These are phyloP conservation scores for Botrytis elliptica DNA, from an alignment of 2,329 filamentous ascomycete species.

Conservation along the genomic window DNA sequence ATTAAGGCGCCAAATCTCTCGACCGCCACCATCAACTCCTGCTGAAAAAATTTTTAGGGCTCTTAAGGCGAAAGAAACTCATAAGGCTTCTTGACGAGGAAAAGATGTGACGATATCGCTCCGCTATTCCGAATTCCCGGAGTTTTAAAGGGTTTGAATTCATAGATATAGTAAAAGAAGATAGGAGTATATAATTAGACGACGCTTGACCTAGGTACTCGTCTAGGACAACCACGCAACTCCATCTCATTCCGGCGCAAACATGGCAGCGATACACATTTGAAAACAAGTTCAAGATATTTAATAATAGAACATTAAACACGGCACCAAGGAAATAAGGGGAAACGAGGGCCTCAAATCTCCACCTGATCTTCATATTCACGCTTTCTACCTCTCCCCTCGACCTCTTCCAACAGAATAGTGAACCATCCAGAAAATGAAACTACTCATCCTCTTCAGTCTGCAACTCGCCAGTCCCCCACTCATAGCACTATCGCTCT, in stretches of 20 bases:
- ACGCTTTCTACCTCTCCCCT: neutral
- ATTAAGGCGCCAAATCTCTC: neutral
- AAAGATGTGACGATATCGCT: neutral
- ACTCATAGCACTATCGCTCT: neutral
- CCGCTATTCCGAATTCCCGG: neutral
- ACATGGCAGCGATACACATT: neutral
- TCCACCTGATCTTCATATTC: neutral
- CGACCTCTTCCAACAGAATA: neutral
- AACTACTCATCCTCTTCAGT: neutral
- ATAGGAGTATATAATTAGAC: neutral
- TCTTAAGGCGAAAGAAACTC: neutral
- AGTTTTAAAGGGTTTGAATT: neutral
- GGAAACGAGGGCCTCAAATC: neutral
- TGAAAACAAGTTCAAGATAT: neutral
- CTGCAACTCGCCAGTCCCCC: neutral
- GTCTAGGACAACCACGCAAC: neutral
- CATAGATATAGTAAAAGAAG: neutral
- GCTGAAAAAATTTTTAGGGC: neutral
- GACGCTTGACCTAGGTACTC: neutral
- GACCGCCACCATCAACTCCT: neutral
- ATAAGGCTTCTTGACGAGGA: neutral
- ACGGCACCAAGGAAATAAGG: too few relatives aligned
- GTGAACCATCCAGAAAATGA: neutral
- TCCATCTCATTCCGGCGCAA: neutral
- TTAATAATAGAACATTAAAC: too few relatives aligned